Conservation (phyloP, 768 basidiomycete genomes). For the Kwoniella botswanensis region DNA sequence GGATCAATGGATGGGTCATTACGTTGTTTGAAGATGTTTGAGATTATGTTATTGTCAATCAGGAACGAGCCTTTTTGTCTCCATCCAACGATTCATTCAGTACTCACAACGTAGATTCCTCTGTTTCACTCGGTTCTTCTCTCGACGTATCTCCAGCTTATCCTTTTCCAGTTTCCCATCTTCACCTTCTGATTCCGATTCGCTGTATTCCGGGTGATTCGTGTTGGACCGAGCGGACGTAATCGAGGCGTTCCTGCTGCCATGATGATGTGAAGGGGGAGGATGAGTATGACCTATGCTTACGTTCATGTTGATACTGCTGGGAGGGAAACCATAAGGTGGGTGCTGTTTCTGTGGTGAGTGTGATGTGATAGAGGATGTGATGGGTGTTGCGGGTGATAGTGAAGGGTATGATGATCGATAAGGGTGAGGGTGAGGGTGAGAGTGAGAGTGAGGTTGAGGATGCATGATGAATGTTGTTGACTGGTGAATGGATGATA, state of each 20-base stretch:
- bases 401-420: conserved; percentile 14
- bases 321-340: conserved; percentile 16
- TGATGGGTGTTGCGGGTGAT: conserved; percentile 17
- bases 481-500: not conserved
- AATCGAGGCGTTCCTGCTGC: conserved; percentile 5
- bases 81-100: not conserved
- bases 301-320: not conserved
- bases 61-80: conserved; percentile 7
- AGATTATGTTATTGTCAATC: not conserved
- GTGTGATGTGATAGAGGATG: not conserved
- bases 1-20: conserved; percentile 15
- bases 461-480: not conserved
- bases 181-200: conserved; percentile 22
- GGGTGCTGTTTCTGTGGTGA: conserved; percentile 10
- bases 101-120: conserved; percentile 44
- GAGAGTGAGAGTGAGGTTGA: not conserved
- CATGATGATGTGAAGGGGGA: not conserved
- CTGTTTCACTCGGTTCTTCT: conserved; percentile 50
- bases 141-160: conserved; percentile 40
- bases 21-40: conserved; percentile 8
- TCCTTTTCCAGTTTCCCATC: conserved; percentile 32
- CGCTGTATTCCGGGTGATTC: conserved; percentile 17
- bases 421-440: conserved; percentile 7
- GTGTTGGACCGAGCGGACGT: conserved; percentile 9
- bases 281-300: conserved; percentile 1